Base-by-base conservation (phyloP, 2,329 filamentous ascomycete genomes). In the Pseudovirgaria hyperparasitica region DNA sequence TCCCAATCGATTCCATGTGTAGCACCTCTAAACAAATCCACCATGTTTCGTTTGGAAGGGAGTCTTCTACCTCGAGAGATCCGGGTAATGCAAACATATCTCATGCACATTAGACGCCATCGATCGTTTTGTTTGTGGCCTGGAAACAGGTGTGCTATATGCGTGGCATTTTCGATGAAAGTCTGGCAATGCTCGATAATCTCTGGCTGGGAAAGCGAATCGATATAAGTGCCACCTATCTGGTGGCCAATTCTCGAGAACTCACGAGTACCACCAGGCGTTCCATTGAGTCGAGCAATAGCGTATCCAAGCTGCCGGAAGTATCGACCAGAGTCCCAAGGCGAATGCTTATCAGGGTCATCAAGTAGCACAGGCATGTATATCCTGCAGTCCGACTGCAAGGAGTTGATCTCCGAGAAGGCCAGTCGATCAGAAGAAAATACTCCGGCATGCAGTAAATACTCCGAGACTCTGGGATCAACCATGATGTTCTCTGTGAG, bases 311-410 rank as follows among this genome's bases (percentile, higher is more conserved):
- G 28, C 3, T 36, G 34, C 5, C 60, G 54, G 3, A 58, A 32
- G 5, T 47, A 38, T 9, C 42, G 32, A 2, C 55, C 56, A 8
- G 52, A 33, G 15, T 42, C 44, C 58, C 59, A 65, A 5, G 58
- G 58, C 2, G 59, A 55, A 19, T 51, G 46, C 26, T 52, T 46
- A 9, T 45, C 42, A 0, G 58, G 47, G 30, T 65, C 60, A 29
- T 65, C 60, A 9, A 73, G 53, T 0, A 84, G 48, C 13, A 76
- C 60, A 0, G 76, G 74, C 1, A 85, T 60, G 44, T 77, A 86
- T 9, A 82, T 62, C 21, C 6, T 36, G 36, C 19, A 8, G 8
- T n/a, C n/a, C n/a, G n/a, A n/a, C n/a, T n/a, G n/a, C n/a, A 13
- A 23, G 22, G 22, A 30, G 11, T 20, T 12, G n/a, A 12, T 12